These are phyloP conservation scores for Macrophomina tecta DNA, from an alignment of 2,329 filamentous ascomycete species.

Conservation along the genomic window DNA sequence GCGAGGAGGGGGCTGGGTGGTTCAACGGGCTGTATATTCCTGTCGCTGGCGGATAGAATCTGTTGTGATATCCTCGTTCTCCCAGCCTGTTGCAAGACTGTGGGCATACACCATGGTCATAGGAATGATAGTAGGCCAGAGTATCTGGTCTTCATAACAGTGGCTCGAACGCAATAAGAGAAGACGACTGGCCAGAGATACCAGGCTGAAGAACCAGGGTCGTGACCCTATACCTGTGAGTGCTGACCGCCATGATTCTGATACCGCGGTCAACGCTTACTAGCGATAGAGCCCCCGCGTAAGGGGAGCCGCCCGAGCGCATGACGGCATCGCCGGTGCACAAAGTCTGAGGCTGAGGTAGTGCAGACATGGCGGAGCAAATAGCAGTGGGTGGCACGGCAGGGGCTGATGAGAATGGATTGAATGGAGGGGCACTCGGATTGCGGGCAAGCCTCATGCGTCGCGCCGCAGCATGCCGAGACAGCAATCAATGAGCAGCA, in stretches of 20 bases:
- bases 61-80: too few species aligned
- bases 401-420: background rate
- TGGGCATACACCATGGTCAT: too few species aligned
- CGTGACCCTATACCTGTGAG: too few species aligned
- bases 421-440: background rate
- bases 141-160: too few species aligned
- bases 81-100: too few species aligned
- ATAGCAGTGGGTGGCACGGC: background rate
- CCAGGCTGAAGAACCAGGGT: too few species aligned
- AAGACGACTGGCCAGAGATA: too few species aligned
- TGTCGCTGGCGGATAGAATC: constrained; percentile 31
- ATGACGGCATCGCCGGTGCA: background rate
- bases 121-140: too few species aligned
- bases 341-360: background rate
- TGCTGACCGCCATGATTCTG: too few species aligned
- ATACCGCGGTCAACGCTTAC: background rate
- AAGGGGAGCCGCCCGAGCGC: background rate
- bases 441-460: background rate
- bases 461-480: constrained; percentile 1
- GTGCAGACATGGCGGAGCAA: background rate
- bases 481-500: background rate
- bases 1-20: constrained; percentile 54
- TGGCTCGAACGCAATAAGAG: too few species aligned
- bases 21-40: constrained; percentile 51
- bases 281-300: background rate